Percentiles rank a stretch among this genome's conserved stretches.
Evolutionary conservation across 2,329 filamentous ascomycete genomes (phyloP).

Genomic region (Hyphodiscus sp.): DNA sequence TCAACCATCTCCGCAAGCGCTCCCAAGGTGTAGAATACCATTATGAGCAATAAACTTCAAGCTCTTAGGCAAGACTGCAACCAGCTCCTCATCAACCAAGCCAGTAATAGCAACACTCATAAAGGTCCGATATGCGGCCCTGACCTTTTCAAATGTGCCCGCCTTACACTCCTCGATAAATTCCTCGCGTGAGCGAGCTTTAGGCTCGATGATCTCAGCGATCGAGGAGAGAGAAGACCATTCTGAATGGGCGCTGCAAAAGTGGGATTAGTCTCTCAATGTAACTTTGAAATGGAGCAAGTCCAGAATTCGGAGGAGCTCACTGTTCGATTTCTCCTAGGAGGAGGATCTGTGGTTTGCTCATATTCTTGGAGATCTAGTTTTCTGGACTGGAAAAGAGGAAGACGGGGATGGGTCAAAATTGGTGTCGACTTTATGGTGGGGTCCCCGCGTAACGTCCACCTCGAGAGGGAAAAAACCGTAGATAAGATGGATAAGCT

Average conservation of each 20-base stretch:
- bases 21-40: conserved; percentile 32
- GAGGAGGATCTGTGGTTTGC: conserved; percentile 53
- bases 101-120: conserved; percentile 59
- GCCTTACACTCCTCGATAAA: conserved; percentile 64
- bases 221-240: conserved; percentile 57
- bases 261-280: neutral
- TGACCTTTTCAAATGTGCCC: conserved; percentile 59
- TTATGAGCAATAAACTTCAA: conserved; percentile 56
- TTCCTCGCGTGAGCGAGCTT: conserved; percentile 53
- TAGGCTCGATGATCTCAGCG: conserved; percentile 59
- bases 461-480: neutral
- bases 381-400: neutral
- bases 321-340: conserved; percentile 60
- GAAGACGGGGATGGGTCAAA: neutral
- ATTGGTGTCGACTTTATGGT: conserved; percentile 9
- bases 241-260: conserved; percentile 52
- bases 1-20: neutral
- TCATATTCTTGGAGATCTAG: conserved; percentile 21
- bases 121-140: conserved; percentile 67
- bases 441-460: conserved; percentile 21
- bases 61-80: conserved; percentile 47
- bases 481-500: conserved; percentile 9
- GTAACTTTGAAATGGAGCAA: neutral
- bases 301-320: neutral
- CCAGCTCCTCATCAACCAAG: conserved; percentile 62